These are phyloP conservation scores for Penicillium thymicola DNA, from an alignment of 2,329 filamentous ascomycete species.

Conservation along the genomic window DNA sequence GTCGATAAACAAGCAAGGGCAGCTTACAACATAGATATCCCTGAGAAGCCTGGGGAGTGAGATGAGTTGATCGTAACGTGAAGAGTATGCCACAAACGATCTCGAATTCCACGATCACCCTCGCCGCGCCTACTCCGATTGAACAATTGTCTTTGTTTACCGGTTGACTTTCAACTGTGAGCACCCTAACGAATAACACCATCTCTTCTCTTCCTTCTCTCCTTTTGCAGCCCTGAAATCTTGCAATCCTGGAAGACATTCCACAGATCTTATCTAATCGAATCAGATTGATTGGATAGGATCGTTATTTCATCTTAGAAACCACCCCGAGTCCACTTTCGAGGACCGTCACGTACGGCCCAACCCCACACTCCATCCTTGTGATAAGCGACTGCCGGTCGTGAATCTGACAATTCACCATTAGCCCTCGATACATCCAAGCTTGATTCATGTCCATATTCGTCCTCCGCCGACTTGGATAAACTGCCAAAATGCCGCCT, in stretches of 20 bases:
- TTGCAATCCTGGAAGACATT: not conserved
- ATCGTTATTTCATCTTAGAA: not conserved
- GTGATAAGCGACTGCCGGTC: not conserved
- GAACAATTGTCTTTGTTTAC: conserved; percentile 1
- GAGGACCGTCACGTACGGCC: not conserved
- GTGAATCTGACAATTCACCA: not conserved
- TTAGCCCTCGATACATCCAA: not conserved
- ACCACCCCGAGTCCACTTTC: not conserved
- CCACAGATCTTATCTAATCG: not conserved
- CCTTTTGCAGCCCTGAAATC: not conserved
- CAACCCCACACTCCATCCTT: not conserved
- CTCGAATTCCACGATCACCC: not conserved
- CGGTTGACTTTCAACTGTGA: not conserved
- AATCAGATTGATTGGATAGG: not conserved
- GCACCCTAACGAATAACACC: not conserved
- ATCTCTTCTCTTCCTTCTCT: not conserved
- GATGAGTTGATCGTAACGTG: not conserved
- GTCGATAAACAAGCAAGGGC: conserved; percentile 31
- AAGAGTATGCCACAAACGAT: not conserved
- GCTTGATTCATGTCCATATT: not conserved
- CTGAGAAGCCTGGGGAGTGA: not conserved
- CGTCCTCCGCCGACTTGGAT: not conserved
- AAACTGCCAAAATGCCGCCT: conserved; percentile 42
- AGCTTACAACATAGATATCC: not conserved
- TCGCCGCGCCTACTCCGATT: not conserved